Conservation (phyloP, 371 early-diverging fungal species). For the Haplosporangium sp. region DNA sequence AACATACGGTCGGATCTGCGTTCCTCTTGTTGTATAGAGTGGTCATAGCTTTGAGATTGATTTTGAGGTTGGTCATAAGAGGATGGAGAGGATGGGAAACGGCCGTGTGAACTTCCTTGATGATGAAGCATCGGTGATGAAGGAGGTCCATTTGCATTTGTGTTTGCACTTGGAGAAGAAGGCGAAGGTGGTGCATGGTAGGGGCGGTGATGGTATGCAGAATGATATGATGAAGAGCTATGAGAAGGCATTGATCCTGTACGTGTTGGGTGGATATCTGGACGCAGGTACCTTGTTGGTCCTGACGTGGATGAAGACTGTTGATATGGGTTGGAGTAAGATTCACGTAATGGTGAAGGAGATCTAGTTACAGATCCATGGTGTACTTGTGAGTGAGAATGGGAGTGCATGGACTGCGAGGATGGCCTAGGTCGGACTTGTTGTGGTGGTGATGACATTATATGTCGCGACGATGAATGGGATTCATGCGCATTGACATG, state of each 20-base stretch:
- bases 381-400: slow-evolving; percentile 21
- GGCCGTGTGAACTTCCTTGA: slow-evolving; percentile 19
- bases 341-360: slow-evolving; percentile 54
- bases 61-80: slow-evolving; percentile 34
- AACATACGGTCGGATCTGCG: slow-evolving; percentile 48
- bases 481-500: slow-evolving; percentile 8
- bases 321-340: slow-evolving; percentile 23
- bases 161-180: slow-evolving; percentile 12
- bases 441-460: slow-evolving; percentile 30
- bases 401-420: slow-evolving; percentile 41
- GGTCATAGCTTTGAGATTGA: slow-evolving; percentile 35
- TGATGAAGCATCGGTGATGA: slow-evolving; percentile 32
- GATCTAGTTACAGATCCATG: slow-evolving; percentile 33
- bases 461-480: slow-evolving; percentile 7
- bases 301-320: slow-evolving; percentile 23
- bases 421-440: slow-evolving; percentile 20
- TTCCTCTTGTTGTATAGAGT: slow-evolving; percentile 20
- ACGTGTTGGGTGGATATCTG: slow-evolving; percentile 40
- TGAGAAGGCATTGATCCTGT: slow-evolving; percentile 46
- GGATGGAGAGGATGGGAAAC: slow-evolving; percentile 43
- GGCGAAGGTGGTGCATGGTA: slow-evolving; percentile 35
- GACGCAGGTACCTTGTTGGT: slow-evolving; percentile 38
- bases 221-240: slow-evolving; percentile 22
- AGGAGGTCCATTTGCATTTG: slow-evolving; percentile 11
- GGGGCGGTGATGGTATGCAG: slow-evolving; percentile 26